These are phyloP conservation scores for Pyrenopolyporus hunteri DNA, from an alignment of 495 filamentous ascomycete species.

Conservation along the genomic window DNA sequence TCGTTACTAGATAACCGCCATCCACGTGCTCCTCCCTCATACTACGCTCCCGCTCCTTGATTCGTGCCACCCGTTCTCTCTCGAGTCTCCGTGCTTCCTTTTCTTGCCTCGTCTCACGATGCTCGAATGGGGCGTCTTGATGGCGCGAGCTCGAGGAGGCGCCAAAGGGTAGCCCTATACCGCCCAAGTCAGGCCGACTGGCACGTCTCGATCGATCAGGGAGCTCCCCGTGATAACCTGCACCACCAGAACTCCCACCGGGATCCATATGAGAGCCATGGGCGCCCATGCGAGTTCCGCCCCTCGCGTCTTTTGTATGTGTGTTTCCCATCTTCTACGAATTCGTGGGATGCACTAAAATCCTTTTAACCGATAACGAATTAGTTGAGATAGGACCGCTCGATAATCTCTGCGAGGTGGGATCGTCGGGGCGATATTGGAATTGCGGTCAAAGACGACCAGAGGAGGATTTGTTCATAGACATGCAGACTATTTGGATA, in stretches of 20 bases:
- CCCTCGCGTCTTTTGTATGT: conserved; percentile 64
- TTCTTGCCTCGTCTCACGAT: conserved; percentile 89
- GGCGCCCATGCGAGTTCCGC: conserved; percentile 48
- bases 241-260: conserved; percentile 41
- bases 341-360: background rate
- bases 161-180: conserved; percentile 35
- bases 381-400: background rate
- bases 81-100: conserved; percentile 84
- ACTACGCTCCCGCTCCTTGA: conserved; percentile 88
- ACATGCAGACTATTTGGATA: conserved; percentile 13
- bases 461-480: conserved; percentile 4
- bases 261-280: conserved; percentile 43
- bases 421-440: background rate
- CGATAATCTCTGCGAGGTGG: background rate
- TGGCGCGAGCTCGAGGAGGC: conserved; percentile 32
- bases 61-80: conserved; percentile 72
- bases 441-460: conserved; percentile 12
- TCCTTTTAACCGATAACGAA: background rate
- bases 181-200: conserved; percentile 38
- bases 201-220: conserved; percentile 38
- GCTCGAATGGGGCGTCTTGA: conserved; percentile 52
- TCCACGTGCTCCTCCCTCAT: conserved; percentile 93
- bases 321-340: conserved; percentile 64
- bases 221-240: conserved; percentile 48
- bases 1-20: conserved; percentile 92